Evolutionary conservation across 225 moss, liverwort and hornwort genomes (phyloP).

Genomic region (Polytrichum commune): DNA sequence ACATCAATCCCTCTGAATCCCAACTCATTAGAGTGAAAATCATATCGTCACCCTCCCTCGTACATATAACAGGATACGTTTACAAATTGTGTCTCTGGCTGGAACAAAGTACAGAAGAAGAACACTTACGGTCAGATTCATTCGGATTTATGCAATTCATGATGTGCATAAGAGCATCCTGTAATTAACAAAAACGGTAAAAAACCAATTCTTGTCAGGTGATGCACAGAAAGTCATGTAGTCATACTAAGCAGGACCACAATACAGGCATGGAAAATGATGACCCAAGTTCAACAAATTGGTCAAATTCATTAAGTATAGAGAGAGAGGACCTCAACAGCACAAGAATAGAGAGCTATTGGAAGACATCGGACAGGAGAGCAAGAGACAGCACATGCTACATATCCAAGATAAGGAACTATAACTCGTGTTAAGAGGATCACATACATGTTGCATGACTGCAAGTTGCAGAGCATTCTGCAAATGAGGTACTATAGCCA

Average conservation of each 20-base stretch:
- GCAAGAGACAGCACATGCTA: neutral
- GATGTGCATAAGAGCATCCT: slow-evolving; percentile 50
- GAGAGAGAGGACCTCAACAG: too few relatives aligned
- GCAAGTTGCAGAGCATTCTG: slow-evolving; percentile 46
- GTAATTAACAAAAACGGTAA: slow-evolving; percentile 10
- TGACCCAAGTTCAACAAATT: neutral
- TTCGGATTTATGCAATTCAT: slow-evolving; percentile 41
- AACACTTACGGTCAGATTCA: slow-evolving; percentile 34
- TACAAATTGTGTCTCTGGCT: neutral
- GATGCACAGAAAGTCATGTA: slow-evolving; percentile 1
- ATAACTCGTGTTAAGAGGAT: neutral
- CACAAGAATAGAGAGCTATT: too few relatives aligned
- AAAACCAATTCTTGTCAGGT: neutral
- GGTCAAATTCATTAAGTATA: neutral
- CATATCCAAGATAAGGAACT: neutral
- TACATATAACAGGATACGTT: too few relatives aligned
- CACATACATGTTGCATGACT: slow-evolving; percentile 52
- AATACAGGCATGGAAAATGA: too few relatives aligned
- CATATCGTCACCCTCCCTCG: neutral
- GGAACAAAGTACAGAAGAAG: neutral
- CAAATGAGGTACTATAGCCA: slow-evolving; percentile 42
- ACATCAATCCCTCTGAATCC: neutral
- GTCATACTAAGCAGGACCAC: neutral
- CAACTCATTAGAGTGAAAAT: neutral
- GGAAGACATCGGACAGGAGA: neutral